phyloP scores from a whole-genome alignment of 352 stramenopile species.

The Phytophthora colocasiae region DNA sequence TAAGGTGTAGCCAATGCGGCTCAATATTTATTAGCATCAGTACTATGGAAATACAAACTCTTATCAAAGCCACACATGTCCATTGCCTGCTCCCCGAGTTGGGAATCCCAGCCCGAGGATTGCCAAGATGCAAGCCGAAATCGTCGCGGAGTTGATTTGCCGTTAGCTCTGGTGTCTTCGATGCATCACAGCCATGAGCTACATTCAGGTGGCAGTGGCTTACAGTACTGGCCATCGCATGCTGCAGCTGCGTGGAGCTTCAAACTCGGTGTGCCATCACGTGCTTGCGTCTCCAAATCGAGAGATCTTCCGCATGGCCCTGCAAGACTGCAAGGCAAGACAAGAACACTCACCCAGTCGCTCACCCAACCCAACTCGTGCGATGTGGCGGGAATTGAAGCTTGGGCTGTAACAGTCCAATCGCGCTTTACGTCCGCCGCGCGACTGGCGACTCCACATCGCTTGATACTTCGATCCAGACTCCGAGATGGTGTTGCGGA shows the following conservation, averaged over 20 bases:
- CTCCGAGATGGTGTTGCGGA: conserved; percentile 20
- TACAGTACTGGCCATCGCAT: conserved; percentile 12
- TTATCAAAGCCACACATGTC: conserved; percentile 22
- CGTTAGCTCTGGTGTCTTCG: neutral
- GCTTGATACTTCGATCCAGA: conserved; percentile 45
- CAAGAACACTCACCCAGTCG: conserved; percentile 8
- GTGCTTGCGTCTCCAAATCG: conserved; percentile 43
- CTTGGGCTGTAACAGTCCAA: conserved; percentile 28
- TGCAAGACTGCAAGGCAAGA: conserved; percentile 3
- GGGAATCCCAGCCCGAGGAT: neutral
- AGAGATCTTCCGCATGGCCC: conserved; percentile 27
- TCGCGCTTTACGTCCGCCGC: conserved; percentile 4
- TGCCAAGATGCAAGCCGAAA: too few species aligned
- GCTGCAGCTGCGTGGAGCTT: conserved; percentile 29
- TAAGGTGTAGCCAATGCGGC: conserved; percentile 12
- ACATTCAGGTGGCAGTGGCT: conserved; percentile 7
- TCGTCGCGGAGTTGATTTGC: conserved; percentile 1
- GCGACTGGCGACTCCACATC: conserved; percentile 42
- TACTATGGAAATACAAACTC: conserved; percentile 42
- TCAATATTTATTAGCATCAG: conserved; percentile 48
- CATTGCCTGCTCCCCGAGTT: neutral
- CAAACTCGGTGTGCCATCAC: conserved; percentile 27
- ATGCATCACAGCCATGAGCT: neutral
- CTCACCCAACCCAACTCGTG: conserved; percentile 15
- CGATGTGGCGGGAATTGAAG: neutral